Base-by-base conservation (phyloP, 495 filamentous ascomycete species). In the Achaetomiella virescens region DNA sequence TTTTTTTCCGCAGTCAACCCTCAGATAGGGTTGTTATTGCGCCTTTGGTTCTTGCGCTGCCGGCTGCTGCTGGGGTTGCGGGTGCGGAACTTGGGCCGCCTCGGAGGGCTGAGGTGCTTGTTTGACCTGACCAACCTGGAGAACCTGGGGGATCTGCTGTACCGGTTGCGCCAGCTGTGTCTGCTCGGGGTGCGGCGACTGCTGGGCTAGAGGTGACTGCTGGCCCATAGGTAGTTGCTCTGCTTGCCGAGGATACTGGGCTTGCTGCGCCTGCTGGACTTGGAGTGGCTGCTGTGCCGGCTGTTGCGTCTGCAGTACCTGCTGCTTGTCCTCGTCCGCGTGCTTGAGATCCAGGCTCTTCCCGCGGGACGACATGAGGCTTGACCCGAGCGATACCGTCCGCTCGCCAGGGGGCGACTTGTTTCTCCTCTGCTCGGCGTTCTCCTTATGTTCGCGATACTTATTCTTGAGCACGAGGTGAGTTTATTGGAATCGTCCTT, bases 381-480 rank as follows among this genome's bases (percentile, higher is more conserved):
- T 59, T 21, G 51, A 54, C 6, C 59, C 61, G 9, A 64, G 18
- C 29, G 50, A 61, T 18, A 22, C 62, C 42, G 43, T 63, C 17
- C 66, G 60, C 10, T 76, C 70, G 18, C 64, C 67, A 6, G 75
- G 73, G 15, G 75, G 76, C 18, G 73, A 76, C 57, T 75, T 80
- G 55, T 64, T 71, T 44, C 72, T 66, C 58, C 71, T 62, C 46
- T 88, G 84, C 66, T 85, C 83, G 2, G 70, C 78, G 9, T 79
- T 82, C 57, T 90, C 86, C 56, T 85, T 89, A 24, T 84, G 81
- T 61, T 91, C 88, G 17, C 85, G 80, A 38, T 93, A 83, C 71
- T 93, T 95, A 58, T 83, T 85, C 65, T 88, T 88, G 60, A 96
- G 81, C 91, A 95, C 15, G 83, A 84, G 46, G 95, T 78, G 6